Base-by-base conservation (phyloP, 2,329 filamentous ascomycete species). In the Podosphaera xanthii region DNA sequence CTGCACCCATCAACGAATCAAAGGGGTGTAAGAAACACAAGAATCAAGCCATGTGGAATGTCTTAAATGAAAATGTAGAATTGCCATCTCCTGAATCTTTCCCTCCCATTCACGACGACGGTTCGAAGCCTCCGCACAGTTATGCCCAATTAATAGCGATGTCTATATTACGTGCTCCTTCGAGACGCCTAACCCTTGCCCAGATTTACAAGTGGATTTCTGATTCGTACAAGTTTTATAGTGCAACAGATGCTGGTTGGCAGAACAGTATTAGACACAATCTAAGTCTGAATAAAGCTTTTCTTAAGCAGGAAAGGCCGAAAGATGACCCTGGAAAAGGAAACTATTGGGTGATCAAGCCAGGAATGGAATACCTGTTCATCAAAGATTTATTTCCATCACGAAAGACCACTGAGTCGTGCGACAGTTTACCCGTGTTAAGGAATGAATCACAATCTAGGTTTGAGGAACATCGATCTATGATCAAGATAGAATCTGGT, bases 151-250 rank as follows among this genome's bases (percentile, higher is more conserved):
- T 98, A 65, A 97, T 97, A 64, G 92, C 87, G 69, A 96, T 96
- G 90, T 89, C 92, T 58, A 96, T 98, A 66, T 76, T 97, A 31
- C 83, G 90, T 62, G 87, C 92, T 3, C 84, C 86, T 10, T 82
- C 84, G 62, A 83, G 89, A 61, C 84, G 87, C 58, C 76, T 97
- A 62, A 97, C 92, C 0, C 77, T 98, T 22, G 83, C 89, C 34
- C 89, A 96, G 71, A 98, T 98, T 65, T 98, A 97, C 77, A 95
- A 94, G 69, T 98, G 92, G 91, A 97, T 98, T 66, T 94, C 88
- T n/a, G 87, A 94, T 69, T 90, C 84, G 22, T 97, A 86, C 70
- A 83, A 80, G 4, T 96, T 91, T 72, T 98, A 97, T 74, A 83
- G 80, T 65, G 79, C 82, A 50, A 80, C 83, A 59, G 89, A 96